Percentiles rank a stretch among this genome's conserved stretches.
Conservation (phyloP, 2,329 filamentous ascomycete genomes). For the Epicoccum nigrum region DNA sequence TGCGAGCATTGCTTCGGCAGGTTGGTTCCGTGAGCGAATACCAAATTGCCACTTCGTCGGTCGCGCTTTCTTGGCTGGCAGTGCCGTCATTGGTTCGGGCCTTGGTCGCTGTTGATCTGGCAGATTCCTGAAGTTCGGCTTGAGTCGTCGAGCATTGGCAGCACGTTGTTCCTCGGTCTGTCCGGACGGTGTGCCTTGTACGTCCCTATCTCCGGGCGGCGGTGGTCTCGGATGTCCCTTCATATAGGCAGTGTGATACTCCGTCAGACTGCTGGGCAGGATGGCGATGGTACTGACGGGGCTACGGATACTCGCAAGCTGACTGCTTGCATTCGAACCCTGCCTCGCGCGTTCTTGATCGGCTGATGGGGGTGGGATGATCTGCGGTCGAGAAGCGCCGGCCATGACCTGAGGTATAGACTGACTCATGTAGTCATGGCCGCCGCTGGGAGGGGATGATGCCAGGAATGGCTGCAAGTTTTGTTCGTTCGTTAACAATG, state of each 20-base stretch:
- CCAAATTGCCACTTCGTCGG: conserved; percentile 97
- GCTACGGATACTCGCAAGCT: conserved; percentile 45
- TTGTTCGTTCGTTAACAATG: conserved; percentile 60
- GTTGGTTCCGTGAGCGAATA: conserved; percentile 90
- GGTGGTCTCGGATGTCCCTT: conserved; percentile 62
- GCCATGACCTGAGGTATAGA: conserved; percentile 45
- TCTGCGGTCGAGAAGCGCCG: conserved; percentile 39
- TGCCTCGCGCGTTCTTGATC: conserved; percentile 53
- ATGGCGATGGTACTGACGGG: conserved; percentile 83
- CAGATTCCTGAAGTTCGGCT: conserved; percentile 79
- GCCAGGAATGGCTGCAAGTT: conserved; percentile 61
- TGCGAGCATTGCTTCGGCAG: conserved; percentile 90
- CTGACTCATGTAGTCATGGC: conserved; percentile 44
- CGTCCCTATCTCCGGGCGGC: conserved; percentile 26
- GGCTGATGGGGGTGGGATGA: conserved; percentile 30
- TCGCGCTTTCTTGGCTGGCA: conserved; percentile 72
- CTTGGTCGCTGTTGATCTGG: conserved; percentile 61
- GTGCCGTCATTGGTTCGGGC: conserved; percentile 61
- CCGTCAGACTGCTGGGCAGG: conserved; percentile 85
- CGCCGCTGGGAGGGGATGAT: conserved; percentile 62
- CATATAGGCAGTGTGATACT: conserved; percentile 91
- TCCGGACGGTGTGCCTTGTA: conserved; percentile 48
- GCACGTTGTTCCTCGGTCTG: conserved; percentile 70
- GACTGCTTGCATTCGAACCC: conserved; percentile 52
- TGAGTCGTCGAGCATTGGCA: conserved; percentile 78